Evolutionary conservation across 1,284 basidiomycete genomes (phyloP).

Genomic region (Pseudozyma thailandica): DNA sequence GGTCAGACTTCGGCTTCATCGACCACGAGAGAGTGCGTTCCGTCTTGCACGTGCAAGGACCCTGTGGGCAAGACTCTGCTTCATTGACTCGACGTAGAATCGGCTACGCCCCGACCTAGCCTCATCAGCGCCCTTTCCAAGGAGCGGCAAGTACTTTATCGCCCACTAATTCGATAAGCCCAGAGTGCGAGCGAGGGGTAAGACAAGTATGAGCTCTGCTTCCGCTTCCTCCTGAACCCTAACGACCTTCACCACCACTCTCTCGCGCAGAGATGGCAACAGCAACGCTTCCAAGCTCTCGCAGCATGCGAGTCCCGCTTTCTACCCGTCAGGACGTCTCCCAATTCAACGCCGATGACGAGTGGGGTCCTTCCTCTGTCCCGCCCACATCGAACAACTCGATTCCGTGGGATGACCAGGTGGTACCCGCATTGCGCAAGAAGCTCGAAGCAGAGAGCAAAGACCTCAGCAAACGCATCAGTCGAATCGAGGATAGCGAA

Average conservation of each 20-base stretch:
- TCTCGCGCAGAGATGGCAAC: slow-evolving; percentile 16
- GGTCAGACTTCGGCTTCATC: no score
- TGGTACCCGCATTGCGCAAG: slow-evolving; percentile 51
- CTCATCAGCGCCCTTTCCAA: no score
- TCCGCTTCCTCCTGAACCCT: neutral
- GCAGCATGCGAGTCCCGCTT: slow-evolving; percentile 25
- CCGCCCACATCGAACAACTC: slow-evolving; percentile 18
- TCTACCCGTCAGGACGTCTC: slow-evolving; percentile 16
- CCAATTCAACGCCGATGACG: slow-evolving; percentile 15
- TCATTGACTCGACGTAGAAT: no score
- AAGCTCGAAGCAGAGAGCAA: slow-evolving; percentile 49
- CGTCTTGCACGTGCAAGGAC: no score
- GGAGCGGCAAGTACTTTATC: no score
- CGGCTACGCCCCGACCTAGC: no score
- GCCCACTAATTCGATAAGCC: no score
- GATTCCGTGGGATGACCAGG: slow-evolving; percentile 52
- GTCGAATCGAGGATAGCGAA: slow-evolving; percentile 42
- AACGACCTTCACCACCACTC: neutral
- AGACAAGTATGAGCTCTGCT: neutral
- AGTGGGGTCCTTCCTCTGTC: slow-evolving; percentile 46
- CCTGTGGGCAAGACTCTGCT: no score
- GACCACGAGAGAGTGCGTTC: no score
- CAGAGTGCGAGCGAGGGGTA: no score
- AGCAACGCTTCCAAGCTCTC: slow-evolving; percentile 31
- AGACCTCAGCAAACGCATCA: slow-evolving; percentile 43